Evolutionary conservation across 2,329 filamentous ascomycete species (phyloP), one percentile per base, ranked within the genome.

Genomic region (Trichoderma lentiforme): DNA sequence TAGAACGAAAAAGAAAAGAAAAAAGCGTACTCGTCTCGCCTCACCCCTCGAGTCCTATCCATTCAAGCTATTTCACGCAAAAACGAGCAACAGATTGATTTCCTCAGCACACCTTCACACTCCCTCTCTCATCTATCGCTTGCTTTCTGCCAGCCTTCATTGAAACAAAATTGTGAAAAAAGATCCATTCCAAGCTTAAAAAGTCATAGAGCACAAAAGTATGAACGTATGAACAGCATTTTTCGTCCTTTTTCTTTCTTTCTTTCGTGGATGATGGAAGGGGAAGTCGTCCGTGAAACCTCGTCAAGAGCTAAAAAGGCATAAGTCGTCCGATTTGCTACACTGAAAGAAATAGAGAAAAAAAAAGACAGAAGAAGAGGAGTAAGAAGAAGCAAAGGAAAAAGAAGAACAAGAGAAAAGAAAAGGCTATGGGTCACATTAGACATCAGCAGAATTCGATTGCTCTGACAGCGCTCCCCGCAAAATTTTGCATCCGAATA

Each of bases 371-470:
- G 43, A 11, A 63, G 14, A 57, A 34, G 36, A 32, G 18, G 30
- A 58, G 56, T 36, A n/a, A 21, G 47, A 63, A 18, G 28, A n/a
- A 51, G 43, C 39, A 60, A 51, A 26, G 18, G 18, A 56, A 43
- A 39, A 39, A 51, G 18, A 47, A 63, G 30, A 18, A 57, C 1
- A 14, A 39, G 24, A 62, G 9, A 66, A 62, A 51, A 67, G 28
- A 43, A 34, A 5, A 63, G 28, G 51, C 57, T 53, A 60, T 36
- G 21, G 28, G 28, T 62, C 66, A 53, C 56, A 51, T 51, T 63
- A 63, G 70, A 68, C 36, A 70, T 72, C 39, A 64, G 65, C 65
- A 68, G 57, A 70, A 71, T 26, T 43, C 60, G 34, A 68, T 57
- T 64, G 43, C 56, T 72, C 34, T 53, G 60, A 68, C 64, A 72